phyloP scores from a whole-genome alignment of 768 basidiomycete species.

The Leccinum barrowsii region DNA sequence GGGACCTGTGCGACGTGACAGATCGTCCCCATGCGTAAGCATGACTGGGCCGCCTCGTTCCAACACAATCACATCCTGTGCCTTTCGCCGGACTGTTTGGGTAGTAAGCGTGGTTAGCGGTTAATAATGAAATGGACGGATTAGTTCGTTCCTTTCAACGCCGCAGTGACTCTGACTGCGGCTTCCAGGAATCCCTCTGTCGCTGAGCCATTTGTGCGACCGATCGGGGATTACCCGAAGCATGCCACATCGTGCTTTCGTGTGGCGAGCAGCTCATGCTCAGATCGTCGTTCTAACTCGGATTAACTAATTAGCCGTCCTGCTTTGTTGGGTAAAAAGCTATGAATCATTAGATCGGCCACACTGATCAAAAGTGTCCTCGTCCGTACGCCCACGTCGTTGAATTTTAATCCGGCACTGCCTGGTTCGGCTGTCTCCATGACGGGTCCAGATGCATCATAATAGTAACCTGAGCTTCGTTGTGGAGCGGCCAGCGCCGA shows the following conservation, averaged over 20 bases:
- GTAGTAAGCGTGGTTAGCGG: not conserved
- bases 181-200: not conserved
- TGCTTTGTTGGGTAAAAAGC: not conserved
- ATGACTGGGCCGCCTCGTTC: not conserved
- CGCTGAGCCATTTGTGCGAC: not conserved
- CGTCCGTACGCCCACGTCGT: not conserved
- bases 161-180: not conserved
- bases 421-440: not conserved
- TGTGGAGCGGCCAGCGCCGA: not conserved
- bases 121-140: not conserved
- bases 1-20: not conserved
- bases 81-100: not conserved
- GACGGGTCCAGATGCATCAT: not conserved
- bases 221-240: not conserved
- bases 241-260: not conserved
- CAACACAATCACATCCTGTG: not conserved
- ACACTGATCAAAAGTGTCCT: not conserved
- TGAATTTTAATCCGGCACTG: not conserved
- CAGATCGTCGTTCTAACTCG: not conserved
- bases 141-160: not conserved
- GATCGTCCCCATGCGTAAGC: not conserved
- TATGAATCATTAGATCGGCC: not conserved
- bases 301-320: not conserved
- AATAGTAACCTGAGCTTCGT: not conserved
- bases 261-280: not conserved